These are phyloP conservation scores for Volutella citrinella DNA, from an alignment of 2,329 filamentous ascomycete genomes.

Conservation along the genomic window DNA sequence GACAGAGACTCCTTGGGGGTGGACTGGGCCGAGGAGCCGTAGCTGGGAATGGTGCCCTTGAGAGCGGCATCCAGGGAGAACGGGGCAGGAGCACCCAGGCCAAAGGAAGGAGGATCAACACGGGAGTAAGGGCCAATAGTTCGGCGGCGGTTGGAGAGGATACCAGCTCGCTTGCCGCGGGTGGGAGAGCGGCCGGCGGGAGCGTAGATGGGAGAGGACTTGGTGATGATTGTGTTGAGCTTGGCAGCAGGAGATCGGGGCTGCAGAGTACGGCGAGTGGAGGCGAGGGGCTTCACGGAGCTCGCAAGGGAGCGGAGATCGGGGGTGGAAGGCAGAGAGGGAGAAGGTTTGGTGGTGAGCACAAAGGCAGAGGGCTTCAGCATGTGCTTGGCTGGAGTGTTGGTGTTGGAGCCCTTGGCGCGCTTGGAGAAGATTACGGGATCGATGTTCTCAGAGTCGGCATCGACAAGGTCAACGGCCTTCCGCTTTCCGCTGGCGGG, in stretches of 20 bases:
- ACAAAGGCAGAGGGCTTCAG: slow-evolving; percentile 48
- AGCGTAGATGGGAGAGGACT: slow-evolving; percentile 57
- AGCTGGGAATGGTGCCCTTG: slow-evolving; percentile 68
- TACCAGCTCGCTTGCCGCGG: slow-evolving; percentile 64
- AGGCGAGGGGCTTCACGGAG: slow-evolving; percentile 30
- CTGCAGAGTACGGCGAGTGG: slow-evolving; percentile 45
- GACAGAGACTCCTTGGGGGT: slow-evolving; percentile 22
- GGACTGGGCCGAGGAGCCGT: slow-evolving; percentile 40
- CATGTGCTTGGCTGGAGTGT: slow-evolving; percentile 40
- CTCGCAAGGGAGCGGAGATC: slow-evolving; percentile 27
- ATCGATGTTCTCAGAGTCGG: slow-evolving; percentile 62
- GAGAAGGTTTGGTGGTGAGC: slow-evolving; percentile 39
- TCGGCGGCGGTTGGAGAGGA: slow-evolving; percentile 66
- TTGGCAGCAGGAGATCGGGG: slow-evolving; percentile 51
- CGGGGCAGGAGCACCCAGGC: slow-evolving; percentile 54
- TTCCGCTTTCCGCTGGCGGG: slow-evolving; percentile 54
- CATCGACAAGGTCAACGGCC: slow-evolving; percentile 48
- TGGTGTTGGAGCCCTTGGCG: slow-evolving; percentile 47
- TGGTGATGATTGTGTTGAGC: slow-evolving; percentile 41
- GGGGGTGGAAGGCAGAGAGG: slow-evolving; percentile 26
- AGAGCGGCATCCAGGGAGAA: slow-evolving; percentile 86
- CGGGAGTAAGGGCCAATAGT: slow-evolving; percentile 63
- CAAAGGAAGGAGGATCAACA: slow-evolving; percentile 66
- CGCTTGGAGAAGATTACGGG: slow-evolving; percentile 57
- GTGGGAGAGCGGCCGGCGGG: slow-evolving; percentile 79